A percentile compares a stretch with the other conserved stretches of the same genome.
Conservation (phyloP, 2,329 filamentous ascomycete species). For the Westerdykella sp. region DNA sequence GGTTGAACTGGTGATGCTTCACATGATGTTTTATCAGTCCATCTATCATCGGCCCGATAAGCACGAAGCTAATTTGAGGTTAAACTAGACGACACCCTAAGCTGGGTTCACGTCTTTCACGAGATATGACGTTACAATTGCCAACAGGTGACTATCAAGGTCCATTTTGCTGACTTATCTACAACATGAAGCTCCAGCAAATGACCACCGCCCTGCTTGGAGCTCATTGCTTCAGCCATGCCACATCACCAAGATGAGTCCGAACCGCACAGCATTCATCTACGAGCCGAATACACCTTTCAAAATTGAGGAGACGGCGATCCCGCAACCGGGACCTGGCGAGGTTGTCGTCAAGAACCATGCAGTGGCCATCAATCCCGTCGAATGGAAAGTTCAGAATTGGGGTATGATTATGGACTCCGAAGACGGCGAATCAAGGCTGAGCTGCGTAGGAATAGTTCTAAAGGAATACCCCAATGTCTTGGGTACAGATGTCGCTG, state of each 20-base stretch:
- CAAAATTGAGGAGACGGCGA: slow-evolving; percentile 24
- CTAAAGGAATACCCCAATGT: slow-evolving; percentile 31
- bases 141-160: no score
- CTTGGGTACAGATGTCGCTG: slow-evolving; percentile 41
- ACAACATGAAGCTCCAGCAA: no score
- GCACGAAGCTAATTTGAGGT: no score
- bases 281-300: slow-evolving; percentile 9
- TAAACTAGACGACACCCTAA: no score
- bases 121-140: no score
- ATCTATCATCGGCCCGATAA: no score
- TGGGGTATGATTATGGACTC: neutral
- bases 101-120: no score
- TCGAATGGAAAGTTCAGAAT: slow-evolving; percentile 13
- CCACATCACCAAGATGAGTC: neutral
- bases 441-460: slow-evolving; percentile 25
- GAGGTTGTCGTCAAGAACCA: slow-evolving; percentile 32
- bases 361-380: slow-evolving; percentile 30
- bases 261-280: neutral
- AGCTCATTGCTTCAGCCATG: no score
- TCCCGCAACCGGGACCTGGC: slow-evolving; percentile 22
- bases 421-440: neutral
- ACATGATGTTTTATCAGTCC: no score
- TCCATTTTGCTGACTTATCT: no score
- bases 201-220: no score
- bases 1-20: no score